Evolutionary conservation across 2,329 filamentous ascomycete genomes (phyloP).

Genomic region (Seiridium cupressi): DNA sequence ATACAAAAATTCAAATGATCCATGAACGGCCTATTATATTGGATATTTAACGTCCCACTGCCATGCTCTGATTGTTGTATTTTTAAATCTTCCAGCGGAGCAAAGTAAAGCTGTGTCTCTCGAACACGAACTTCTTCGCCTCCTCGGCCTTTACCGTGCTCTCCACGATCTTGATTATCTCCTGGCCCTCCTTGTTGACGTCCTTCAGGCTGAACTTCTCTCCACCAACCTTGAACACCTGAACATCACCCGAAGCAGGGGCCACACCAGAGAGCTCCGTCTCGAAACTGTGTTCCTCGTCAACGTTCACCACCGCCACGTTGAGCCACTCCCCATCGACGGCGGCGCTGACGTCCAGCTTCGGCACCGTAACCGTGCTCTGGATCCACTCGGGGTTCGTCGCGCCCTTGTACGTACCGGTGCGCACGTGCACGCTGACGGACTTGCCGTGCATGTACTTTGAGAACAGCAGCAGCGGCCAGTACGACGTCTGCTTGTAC

Average conservation of each 20-base stretch:
- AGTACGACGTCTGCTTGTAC: conserved; percentile 72
- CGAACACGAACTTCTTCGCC: conserved; percentile 54
- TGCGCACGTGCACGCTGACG: conserved; percentile 63
- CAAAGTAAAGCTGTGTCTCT: conserved; percentile 69
- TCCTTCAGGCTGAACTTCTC: conserved; percentile 3
- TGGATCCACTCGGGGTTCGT: conserved; percentile 66
- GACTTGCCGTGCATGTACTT: conserved; percentile 73
- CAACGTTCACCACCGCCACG: conserved; percentile 72
- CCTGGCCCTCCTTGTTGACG: conserved; percentile 5
- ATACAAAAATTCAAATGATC: no score
- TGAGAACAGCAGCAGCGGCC: conserved; percentile 68
- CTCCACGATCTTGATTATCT: neutral
- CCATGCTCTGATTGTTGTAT: no score
- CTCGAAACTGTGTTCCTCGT: conserved; percentile 57
- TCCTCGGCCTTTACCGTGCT: neutral
- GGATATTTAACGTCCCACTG: no score
- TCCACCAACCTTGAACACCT: conserved; percentile 5
- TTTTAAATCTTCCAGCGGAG: conserved; percentile 44
- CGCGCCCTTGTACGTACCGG: conserved; percentile 63
- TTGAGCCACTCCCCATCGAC: conserved; percentile 55
- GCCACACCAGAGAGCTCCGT: conserved; percentile 57
- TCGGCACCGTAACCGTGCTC: conserved; percentile 61
- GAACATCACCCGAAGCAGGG: neutral
- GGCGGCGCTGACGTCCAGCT: conserved; percentile 65
- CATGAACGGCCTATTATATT: no score